Evolutionary conservation across 805 yeast species (phyloP), one percentile per base, ranked within the genome.

Genomic region (Nakazawaea molendinolei): DNA sequence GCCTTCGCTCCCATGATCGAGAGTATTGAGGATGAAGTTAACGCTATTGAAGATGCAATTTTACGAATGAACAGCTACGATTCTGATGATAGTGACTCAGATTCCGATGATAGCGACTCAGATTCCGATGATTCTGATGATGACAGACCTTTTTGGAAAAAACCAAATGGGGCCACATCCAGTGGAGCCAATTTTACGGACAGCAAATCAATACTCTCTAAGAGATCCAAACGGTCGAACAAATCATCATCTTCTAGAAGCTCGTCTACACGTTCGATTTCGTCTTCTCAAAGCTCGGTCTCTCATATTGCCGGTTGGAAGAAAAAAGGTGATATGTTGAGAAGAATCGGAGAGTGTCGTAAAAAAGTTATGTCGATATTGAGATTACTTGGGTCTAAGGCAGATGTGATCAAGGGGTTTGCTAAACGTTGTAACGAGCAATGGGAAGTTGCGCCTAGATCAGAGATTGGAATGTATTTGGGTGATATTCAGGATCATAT

Each of bases 401-500:
- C 97, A 0, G 98, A 92, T 59, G 98, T 92, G n/a, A 86, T 92
- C 46, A 86, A 85, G 52, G 97, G 96, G 0, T 87, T 92, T 53
- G 81, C 95, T 32, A 92, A 92, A 54, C 65, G 97, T 41, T 86
- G 92, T 53, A 81, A 78, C 45, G 95, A 87, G 47, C 86, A 71
- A 43, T 82, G 84, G 86, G 83, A 76, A 41, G 76, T 73, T 28
- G 82, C 86, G 0, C 86, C 90, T 34, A 69, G 79, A 44, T 74
- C 80, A 9, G 97, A 90, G 51, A 90, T 92, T 49, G 95, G 92
- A 3, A 79, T 92, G 80, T 92, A 90, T 56, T 61, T 92, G 40
- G 95, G 97, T 13, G 98, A 92, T 64, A 92, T 92, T 48, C 98
- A 92, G 60, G 98, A 92, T 61, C 98, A 92, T 61, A 79, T 92